Evolutionary conservation across 495 filamentous ascomycete species (phyloP), one percentile per base, ranked within the genome.

Genomic region (Hyaloscypha variabilis): DNA sequence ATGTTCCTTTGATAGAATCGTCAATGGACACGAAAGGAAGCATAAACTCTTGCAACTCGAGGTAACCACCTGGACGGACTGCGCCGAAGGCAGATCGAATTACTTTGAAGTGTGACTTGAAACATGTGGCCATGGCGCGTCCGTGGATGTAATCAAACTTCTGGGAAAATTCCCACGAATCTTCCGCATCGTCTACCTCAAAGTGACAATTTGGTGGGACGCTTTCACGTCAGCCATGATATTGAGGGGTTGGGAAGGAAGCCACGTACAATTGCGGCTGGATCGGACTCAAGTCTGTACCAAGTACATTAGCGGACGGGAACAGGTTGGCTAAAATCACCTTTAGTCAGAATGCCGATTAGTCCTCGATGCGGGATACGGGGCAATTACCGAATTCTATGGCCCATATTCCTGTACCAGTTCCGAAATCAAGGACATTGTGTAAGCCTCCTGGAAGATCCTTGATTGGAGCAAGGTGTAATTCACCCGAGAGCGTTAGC

Each of bases 351-450:
- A n/a, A 19, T 5, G 6, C 17, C 23, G n/a, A n/a, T n/a, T n/a
- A n/a, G n/a, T n/a, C n/a, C n/a, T n/a, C n/a, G n/a, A n/a, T n/a
- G n/a, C n/a, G n/a, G n/a, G n/a, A 24, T 8, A 51, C 17, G 6
- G 6, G 49, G n/a, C 17, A n/a, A 24, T n/a, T 51, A 51, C 49
- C 49, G 77, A 80, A 79, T 10, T 67, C 60, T 0, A 80, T 79
- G 29, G 58, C 55, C 84, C 82, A 88, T 62, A 82, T 81, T 26
- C 82, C 83, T 1, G 81, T 81, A 1, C 83, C 85, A 11, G 84
- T 86, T 24, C 83, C 86, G 46, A 86, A 72, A 61, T 88, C 86
- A 5, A 88, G 78, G 13, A 67, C 62, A 31, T 71, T 59, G 21
- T 58, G 39, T n/a, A n/a, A n/a, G n/a, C n/a, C n/a, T n/a, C n/a